Evolutionary conservation across 2,329 filamentous ascomycete species (phyloP).

Genomic region (Trichophyton schoenleinii): DNA sequence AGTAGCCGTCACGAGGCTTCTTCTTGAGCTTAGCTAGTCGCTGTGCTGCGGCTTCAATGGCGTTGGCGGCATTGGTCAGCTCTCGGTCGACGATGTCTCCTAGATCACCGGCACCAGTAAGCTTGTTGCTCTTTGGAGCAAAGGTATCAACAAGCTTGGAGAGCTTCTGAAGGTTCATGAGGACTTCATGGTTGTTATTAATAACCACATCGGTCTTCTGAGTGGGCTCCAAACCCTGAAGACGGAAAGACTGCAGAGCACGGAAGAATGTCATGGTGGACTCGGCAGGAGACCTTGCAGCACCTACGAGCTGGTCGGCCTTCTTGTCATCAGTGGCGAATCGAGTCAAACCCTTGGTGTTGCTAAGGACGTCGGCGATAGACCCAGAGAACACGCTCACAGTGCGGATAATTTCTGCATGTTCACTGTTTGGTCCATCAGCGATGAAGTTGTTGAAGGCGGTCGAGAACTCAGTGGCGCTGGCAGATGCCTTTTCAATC

Average conservation of each 20-base stretch:
- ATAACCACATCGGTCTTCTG: slow-evolving; percentile 96
- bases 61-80: slow-evolving; percentile 83
- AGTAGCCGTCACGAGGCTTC: slow-evolving; percentile 91
- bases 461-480: slow-evolving; percentile 92
- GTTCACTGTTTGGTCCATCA: slow-evolving; percentile 80
- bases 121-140: slow-evolving; percentile 72
- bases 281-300: slow-evolving; percentile 70
- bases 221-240: slow-evolving; percentile 78
- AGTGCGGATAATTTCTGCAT: slow-evolving; percentile 83
- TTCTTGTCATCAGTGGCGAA: slow-evolving; percentile 95
- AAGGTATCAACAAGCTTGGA: slow-evolving; percentile 90
- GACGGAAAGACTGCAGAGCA: slow-evolving; percentile 78
- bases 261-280: slow-evolving; percentile 93
- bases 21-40: slow-evolving; percentile 85
- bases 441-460: slow-evolving; percentile 98
- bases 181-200: slow-evolving; percentile 91
- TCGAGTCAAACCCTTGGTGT: slow-evolving; percentile 86
- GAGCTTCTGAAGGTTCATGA: slow-evolving; percentile 82
- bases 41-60: slow-evolving; percentile 82
- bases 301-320: slow-evolving; percentile 69
- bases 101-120: slow-evolving; percentile 68
- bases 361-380: slow-evolving; percentile 85
- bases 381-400: slow-evolving; percentile 83
- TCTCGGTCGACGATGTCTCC: slow-evolving; percentile 88
- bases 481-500: slow-evolving; percentile 90